Base-by-base conservation (phyloP, 2,329 filamentous ascomycete species). In the Oidium heveae region DNA sequence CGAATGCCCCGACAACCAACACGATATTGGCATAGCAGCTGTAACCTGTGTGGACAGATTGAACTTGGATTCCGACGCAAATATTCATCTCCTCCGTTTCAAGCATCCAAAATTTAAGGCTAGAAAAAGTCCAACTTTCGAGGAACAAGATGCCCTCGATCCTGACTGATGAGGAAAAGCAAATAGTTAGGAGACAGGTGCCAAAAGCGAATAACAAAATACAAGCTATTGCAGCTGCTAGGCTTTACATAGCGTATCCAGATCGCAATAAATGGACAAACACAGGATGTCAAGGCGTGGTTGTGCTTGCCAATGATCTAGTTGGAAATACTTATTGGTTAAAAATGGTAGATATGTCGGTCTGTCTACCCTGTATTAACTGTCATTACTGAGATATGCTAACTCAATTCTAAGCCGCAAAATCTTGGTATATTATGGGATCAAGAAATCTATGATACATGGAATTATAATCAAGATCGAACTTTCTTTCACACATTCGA, bases 401-500 rank as follows among this genome's bases (percentile, higher is more conserved):
- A 61, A 63, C 58, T 63, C 54, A 53, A 50, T 52, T 16, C 36
- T 49, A 64, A 89, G 82, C 75, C 86, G 56, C 73, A 82, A 53
- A 81, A 79, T 65, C 78, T 83, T 65, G 88, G 89, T 56, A 87
- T 95, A 53, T 82, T 95, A 63, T 95, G 86, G 86, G 88, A 94
- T 64, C 89, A 96, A 70, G 91, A 98, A 69, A 86, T 98, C 63
- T 98, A 94, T 70, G 89, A 98, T 62, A 80, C 80, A 53, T 96
- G 94, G 74, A 74, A 75, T 59, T 98, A 96, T 72, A 94, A 95
- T 69, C 89, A 95, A 65, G 91, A 98, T 67, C 82, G 91, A 58
- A 89, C 86, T 57, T 98, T 95, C 70, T 98, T 98, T 70, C 88
- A 96, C 69, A 87, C 86, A 6, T 98, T 98, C 66, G 91, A 98